Percentiles rank a stretch among this genome's conserved stretches.
Evolutionary conservation across 495 filamentous ascomycete genomes (phyloP).

Genomic region (Penicillium cosmopolitanum): DNA sequence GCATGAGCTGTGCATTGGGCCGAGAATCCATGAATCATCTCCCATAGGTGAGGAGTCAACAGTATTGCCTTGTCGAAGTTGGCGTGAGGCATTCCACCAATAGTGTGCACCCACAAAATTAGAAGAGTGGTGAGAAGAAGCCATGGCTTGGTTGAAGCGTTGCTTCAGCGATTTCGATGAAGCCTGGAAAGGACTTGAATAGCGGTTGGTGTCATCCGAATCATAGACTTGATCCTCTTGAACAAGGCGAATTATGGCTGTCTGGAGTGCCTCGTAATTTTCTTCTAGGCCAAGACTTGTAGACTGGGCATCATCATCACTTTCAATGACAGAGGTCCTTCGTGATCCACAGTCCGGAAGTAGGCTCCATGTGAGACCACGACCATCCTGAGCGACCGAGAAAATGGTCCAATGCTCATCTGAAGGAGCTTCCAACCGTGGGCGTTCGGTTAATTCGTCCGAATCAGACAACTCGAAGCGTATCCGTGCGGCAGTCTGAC

Average conservation of each 20-base stretch:
- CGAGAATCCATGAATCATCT: slow-evolving; percentile 49
- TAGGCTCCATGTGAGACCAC: slow-evolving; percentile 69
- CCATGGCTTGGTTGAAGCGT: slow-evolving; percentile 46
- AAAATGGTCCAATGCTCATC: slow-evolving; percentile 60
- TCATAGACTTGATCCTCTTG: slow-evolving; percentile 71
- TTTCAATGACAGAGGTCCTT: slow-evolving; percentile 20
- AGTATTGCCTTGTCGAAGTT: slow-evolving; percentile 36
- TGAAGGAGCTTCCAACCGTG: slow-evolving; percentile 43
- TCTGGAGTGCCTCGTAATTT: slow-evolving; percentile 81
- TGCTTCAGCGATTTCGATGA: slow-evolving; percentile 36
- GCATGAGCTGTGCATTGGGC: slow-evolving; percentile 43
- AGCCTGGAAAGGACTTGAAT: slow-evolving; percentile 1
- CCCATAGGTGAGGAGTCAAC: slow-evolving; percentile 21
- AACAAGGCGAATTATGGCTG: slow-evolving; percentile 79
- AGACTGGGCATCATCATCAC: slow-evolving; percentile 61
- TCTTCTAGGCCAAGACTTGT: slow-evolving; percentile 72
- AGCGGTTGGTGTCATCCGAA: slow-evolving; percentile 21
- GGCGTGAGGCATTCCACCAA: slow-evolving; percentile 52
- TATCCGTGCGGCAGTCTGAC: slow-evolving; percentile 44
- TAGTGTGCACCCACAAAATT: slow-evolving; percentile 54
- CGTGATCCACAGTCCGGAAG: slow-evolving; percentile 37
- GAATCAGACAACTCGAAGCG: slow-evolving; percentile 49
- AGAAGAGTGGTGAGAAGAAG: slow-evolving; percentile 39
- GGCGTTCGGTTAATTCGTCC: slow-evolving; percentile 38
- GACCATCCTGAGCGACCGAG: slow-evolving; percentile 74